These are phyloP conservation scores for Diplodia seriata DNA, from an alignment of 2,329 filamentous ascomycete species.

Conservation along the genomic window DNA sequence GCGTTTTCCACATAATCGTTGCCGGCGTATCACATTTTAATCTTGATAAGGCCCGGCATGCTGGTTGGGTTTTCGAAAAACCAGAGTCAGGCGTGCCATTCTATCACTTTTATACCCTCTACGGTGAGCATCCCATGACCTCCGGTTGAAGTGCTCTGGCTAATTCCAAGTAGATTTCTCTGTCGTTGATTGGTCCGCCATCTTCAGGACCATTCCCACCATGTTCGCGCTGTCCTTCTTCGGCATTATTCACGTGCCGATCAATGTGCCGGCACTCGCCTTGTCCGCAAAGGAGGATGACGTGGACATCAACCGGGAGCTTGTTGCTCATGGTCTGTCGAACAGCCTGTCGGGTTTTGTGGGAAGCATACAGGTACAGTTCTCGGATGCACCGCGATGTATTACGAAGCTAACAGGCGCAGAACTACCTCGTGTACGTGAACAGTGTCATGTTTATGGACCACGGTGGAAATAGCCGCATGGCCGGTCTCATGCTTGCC, in stretches of 20 bases:
- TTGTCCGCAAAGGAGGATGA: conserved; percentile 92
- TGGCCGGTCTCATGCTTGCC: conserved; percentile 87
- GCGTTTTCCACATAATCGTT: conserved; percentile 80
- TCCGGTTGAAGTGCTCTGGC: conserved; percentile 21
- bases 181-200: conserved; percentile 80
- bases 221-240: conserved; percentile 99
- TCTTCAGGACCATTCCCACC: conserved; percentile 84
- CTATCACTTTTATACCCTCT: conserved; percentile 97
- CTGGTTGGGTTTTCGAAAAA: conserved; percentile 90
- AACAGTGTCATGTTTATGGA: conserved; percentile 97
- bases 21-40: conserved; percentile 71
- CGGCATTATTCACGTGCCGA: conserved; percentile 93
- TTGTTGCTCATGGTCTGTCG: conserved; percentile 90
- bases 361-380: conserved; percentile 76
- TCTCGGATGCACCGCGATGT: conserved; percentile 3
- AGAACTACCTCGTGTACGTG: conserved; percentile 97
- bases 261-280: conserved; percentile 93
- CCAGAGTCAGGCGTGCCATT: conserved; percentile 87
- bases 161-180: conserved; percentile 68
- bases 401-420: conserved; percentile 42
- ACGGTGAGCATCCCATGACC: conserved; percentile 66
- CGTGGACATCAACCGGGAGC: conserved; percentile 85
- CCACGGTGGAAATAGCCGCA: conserved; percentile 84
- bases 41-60: conserved; percentile 69
- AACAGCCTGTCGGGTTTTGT: conserved; percentile 86